These are phyloP conservation scores for Neurospora hispaniola DNA, from an alignment of 495 filamentous ascomycete genomes.

Conservation along the genomic window DNA sequence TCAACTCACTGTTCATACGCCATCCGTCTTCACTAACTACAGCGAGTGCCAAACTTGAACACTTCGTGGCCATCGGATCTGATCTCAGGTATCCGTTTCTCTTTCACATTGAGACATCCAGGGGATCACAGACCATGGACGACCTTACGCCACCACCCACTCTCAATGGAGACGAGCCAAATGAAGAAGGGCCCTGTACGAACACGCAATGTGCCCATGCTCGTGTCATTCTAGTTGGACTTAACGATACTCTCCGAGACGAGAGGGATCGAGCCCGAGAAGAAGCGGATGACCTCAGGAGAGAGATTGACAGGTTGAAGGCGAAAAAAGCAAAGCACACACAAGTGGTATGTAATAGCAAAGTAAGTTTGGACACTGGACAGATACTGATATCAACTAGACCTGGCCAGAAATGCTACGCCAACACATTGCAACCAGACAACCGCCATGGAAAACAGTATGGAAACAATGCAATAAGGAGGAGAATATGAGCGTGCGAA, in stretches of 20 bases:
- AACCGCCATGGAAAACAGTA: background rate
- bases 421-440: background rate
- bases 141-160: background rate
- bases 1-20: background rate
- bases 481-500: conserved; percentile 23
- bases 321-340: background rate
- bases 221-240: background rate
- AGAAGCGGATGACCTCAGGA: background rate
- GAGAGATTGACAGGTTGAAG: background rate
- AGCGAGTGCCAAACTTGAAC: background rate
- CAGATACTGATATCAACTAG: background rate
- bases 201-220: background rate
- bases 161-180: background rate
- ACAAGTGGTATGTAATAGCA: background rate
- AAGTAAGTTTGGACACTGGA: background rate
- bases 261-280: background rate
- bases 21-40: background rate
- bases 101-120: background rate
- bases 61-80: background rate
- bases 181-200: background rate
- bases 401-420: conserved; percentile 9
- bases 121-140: background rate
- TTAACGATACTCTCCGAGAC: background rate
- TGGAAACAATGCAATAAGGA: conserved; percentile 18
- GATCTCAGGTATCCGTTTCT: background rate